phyloP scores from a whole-genome alignment of 768 basidiomycete genomes.

The Amanita exitialis region DNA sequence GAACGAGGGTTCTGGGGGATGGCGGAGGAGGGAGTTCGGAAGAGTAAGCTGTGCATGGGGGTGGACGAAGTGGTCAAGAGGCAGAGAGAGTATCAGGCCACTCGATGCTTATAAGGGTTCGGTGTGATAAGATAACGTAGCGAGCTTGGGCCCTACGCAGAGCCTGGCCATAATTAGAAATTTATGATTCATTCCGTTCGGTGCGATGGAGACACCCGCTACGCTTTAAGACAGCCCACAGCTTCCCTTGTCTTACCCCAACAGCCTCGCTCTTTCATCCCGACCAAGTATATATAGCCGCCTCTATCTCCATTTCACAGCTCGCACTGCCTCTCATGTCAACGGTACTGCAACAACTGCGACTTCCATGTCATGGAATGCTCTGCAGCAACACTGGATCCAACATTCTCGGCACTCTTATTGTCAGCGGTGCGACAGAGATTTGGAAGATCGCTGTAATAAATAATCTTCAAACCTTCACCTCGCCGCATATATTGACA shows the following conservation, averaged over 20 bases:
- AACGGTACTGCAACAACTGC: conserved; percentile 35
- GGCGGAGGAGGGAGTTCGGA: not conserved
- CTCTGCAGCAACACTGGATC: conserved; percentile 40
- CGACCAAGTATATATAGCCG: no score
- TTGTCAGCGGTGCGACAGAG: conserved; percentile 40
- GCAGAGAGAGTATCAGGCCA: not conserved
- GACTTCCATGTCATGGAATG: conserved; percentile 31
- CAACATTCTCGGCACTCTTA: conserved; percentile 39
- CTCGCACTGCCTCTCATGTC: not conserved
- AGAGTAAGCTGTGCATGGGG: not conserved
- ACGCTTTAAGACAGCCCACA: not conserved
- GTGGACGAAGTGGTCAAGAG: not conserved
- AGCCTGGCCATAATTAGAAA: conserved; percentile 8
- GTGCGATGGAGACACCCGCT: not conserved
- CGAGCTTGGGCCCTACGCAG: not conserved
- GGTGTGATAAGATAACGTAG: conserved; percentile 5
- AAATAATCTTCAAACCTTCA: no score
- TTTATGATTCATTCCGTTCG: not conserved
- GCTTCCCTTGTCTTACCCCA: no score
- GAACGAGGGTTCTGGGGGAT: no score
- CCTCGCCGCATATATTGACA: not conserved
- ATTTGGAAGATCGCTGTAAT: conserved; percentile 32
- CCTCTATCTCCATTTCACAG: not conserved
- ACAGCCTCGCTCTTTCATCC: not conserved
- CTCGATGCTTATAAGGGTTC: not conserved